Conservation (phyloP, 1,139 yeast species). For the Debaryomyces singareniensis region DNA sequence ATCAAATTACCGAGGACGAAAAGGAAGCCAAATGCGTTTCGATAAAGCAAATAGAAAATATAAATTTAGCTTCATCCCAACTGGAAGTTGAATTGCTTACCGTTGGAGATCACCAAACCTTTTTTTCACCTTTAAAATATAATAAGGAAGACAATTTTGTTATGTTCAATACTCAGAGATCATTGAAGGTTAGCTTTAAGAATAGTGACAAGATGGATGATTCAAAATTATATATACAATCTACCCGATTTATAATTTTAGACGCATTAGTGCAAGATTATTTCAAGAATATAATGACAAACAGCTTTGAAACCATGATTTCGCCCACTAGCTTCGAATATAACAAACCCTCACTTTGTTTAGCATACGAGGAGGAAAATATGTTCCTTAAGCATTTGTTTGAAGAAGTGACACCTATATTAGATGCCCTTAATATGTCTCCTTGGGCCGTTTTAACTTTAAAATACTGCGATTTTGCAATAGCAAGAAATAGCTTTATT, state of each 20-base stretch:
- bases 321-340: background rate
- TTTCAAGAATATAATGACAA: background rate
- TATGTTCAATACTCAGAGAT: background rate
- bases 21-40: background rate
- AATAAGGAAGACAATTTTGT: background rate
- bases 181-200: background rate
- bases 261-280: background rate
- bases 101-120: background rate
- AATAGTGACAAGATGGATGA: background rate
- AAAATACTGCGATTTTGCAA: conserved; percentile 12
- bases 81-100: background rate
- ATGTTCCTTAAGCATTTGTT: conserved; percentile 12
- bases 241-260: background rate
- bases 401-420: conserved; percentile 10
- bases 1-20: too few species aligned
- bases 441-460: conserved; percentile 14
- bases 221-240: background rate
- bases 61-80: background rate
- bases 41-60: background rate
- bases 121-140: background rate
- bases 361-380: conserved; percentile 9
- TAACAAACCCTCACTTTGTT: background rate
- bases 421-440: conserved; percentile 12
- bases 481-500: conserved; percentile 13
- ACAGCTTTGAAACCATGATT: background rate